phyloP scores from a whole-genome alignment of 345 rosid genomes.

The Camelina neglecta region DNA sequence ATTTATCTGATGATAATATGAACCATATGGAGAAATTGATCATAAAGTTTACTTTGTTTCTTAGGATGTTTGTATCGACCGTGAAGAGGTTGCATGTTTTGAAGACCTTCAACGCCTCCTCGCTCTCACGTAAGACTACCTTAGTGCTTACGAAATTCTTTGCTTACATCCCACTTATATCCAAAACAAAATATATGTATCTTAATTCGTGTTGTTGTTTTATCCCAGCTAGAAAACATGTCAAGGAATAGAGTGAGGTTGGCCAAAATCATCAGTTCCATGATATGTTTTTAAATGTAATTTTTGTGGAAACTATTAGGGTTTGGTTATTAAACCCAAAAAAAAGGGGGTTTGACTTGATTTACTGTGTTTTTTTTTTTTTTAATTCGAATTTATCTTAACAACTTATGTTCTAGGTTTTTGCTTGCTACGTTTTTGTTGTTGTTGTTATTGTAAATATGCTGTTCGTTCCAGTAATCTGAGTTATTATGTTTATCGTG shows the following conservation, averaged over 20 bases:
- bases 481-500: too few relatives aligned
- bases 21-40: background rate
- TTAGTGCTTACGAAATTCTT: background rate
- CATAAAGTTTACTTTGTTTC: background rate
- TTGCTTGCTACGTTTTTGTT: too few relatives aligned
- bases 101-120: conserved; percentile 69
- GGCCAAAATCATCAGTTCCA: conserved; percentile 7
- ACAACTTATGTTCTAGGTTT: background rate
- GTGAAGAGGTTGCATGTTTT: conserved; percentile 95
- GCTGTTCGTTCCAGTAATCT: too few relatives aligned
- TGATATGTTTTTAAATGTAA: conserved; percentile 33
- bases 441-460: too few relatives aligned
- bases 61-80: conserved; percentile 93
- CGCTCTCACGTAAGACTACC: conserved; percentile 37
- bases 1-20: background rate
- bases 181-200: conserved; percentile 1
- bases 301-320: conserved; percentile 6
- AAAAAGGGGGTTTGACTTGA: conserved; percentile 31
- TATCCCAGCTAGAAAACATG: conserved; percentile 30
- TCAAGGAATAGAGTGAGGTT: conserved; percentile 34
- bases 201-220: background rate
- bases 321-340: too few relatives aligned
- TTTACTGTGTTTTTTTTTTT: conserved; percentile 1
- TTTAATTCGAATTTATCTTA: background rate
- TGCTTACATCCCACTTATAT: background rate